Conservation (phyloP, 257 asterid genomes). For the Petunia secreta region DNA sequence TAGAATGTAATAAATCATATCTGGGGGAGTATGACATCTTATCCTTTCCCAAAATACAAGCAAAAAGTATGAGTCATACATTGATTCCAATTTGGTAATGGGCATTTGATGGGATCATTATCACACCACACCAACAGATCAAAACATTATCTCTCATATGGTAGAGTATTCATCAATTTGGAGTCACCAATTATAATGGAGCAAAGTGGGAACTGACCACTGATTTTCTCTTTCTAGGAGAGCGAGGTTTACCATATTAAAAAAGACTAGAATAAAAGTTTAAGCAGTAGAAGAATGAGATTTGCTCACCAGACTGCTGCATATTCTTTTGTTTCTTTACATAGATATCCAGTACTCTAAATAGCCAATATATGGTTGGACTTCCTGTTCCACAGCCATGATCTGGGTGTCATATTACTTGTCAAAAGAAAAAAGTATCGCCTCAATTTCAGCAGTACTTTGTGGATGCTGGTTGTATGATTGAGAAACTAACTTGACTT, state of each 20-base stretch:
- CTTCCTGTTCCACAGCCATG: background rate
- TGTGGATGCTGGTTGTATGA: constrained; percentile 18
- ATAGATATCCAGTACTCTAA: background rate
- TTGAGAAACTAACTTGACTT: background rate
- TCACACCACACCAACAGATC: background rate
- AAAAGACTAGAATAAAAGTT: background rate
- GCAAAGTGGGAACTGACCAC: constrained; percentile 5
- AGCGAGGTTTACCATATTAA: constrained; percentile 12
- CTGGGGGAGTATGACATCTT: background rate
- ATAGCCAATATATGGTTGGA: background rate
- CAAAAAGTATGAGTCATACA: background rate
- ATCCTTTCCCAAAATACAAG: background rate
- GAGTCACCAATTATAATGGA: background rate
- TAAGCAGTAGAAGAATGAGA: background rate
- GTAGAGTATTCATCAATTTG: background rate
- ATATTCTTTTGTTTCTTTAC: constrained; percentile 16
- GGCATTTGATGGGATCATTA: background rate
- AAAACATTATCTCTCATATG: background rate
- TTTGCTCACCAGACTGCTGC: background rate
- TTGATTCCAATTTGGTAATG: background rate
- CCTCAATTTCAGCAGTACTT: background rate
- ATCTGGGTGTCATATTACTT: background rate
- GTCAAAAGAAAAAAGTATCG: background rate
- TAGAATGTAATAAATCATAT: background rate
- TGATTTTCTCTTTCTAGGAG: background rate